Base-by-base conservation (phyloP, 2,329 filamentous ascomycete species). In the Leptographium wingfieldii region DNA sequence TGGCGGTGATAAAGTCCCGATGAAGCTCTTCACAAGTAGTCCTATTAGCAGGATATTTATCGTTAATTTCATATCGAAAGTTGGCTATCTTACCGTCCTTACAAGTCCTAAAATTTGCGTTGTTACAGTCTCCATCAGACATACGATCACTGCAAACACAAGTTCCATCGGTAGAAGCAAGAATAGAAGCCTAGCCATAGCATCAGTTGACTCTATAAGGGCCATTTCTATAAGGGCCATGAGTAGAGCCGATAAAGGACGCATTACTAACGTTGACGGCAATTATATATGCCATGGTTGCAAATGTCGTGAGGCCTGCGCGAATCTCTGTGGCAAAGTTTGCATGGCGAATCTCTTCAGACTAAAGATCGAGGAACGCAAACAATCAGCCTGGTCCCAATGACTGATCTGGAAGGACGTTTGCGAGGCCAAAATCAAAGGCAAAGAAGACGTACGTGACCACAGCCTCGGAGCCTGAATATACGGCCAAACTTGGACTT, bases 271-370 rank as follows among this genome's bases (percentile, higher is more conserved):
- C 82, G 66, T 86, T 85, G 63, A 86, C 84, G 10, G 86, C 86
- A 68, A 94, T 91, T 66, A 94, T 92, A 72, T 92, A 92, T 16
- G 88, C 86, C 88, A 91, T 90, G 3, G 86, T 87, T 59, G 86
- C 85, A 69, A 88, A 88, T 2, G 89, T 94, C 1, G 90, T 90
- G 59, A 92, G 70, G 1, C 89, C 90, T 35, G 89, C 90, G 33
- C 89, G 84, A 60, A 94, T 74, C 71, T 94, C 90, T 27, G 83
- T 87, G 64, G 89, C 84, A 71, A 92, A 91, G 62, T 80, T 84
- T 43, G 87, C 80, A 46, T 82, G 82, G 61, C 80, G 79, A 56
- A 90, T 83, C 68, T 87, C 84, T 56, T 84, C 78, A 38, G 81
- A 81, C 68, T 71, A 48, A 48, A 48, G 6, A 14, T 16, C 12